Evolutionary conservation across 2,329 filamentous ascomycete species (phyloP).

Genomic region (Septoria linicola): DNA sequence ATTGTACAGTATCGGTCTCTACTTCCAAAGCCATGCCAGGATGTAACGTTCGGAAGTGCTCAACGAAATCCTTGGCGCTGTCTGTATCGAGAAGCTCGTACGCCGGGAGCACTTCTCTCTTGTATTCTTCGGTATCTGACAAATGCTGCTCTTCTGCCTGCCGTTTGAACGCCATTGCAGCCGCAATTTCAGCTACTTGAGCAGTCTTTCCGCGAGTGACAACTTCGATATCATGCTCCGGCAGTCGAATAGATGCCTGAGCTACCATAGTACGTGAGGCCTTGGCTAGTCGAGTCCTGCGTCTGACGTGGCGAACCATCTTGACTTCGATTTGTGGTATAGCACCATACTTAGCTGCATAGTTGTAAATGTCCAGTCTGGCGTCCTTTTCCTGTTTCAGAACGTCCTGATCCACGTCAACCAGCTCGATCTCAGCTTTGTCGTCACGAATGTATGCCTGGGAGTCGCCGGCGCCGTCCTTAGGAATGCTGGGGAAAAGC

Average conservation of each 20-base stretch:
- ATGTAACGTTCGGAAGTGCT: constrained; percentile 35
- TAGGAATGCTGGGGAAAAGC: constrained; percentile 2
- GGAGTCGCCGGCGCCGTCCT: neutral
- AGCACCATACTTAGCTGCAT: constrained; percentile 42
- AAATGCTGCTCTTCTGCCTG: constrained; percentile 39
- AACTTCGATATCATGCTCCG: constrained; percentile 40
- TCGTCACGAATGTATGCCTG: constrained; percentile 8
- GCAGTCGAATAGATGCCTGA: constrained; percentile 34
- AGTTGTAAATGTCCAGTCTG: constrained; percentile 42
- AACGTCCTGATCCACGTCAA: constrained; percentile 21
- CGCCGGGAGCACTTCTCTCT: neutral
- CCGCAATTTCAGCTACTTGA: constrained; percentile 38
- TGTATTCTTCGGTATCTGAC: neutral
- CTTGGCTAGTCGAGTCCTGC: constrained; percentile 2
- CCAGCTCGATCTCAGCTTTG: constrained; percentile 11
- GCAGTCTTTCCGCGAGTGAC: constrained; percentile 32
- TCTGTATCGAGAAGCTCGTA: constrained; percentile 37
- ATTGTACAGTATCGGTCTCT: constrained; percentile 18
- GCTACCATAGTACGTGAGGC: constrained; percentile 1
- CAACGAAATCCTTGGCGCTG: constrained; percentile 42
- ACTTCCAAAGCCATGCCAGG: constrained; percentile 26
- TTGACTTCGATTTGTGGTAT: constrained; percentile 33
- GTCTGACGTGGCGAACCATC: constrained; percentile 1
- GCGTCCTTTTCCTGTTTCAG: constrained; percentile 30
- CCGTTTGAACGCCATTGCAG: constrained; percentile 42